phyloP scores from a whole-genome alignment of 2,329 filamentous ascomycete genomes.

The Botryotinia globosa region DNA sequence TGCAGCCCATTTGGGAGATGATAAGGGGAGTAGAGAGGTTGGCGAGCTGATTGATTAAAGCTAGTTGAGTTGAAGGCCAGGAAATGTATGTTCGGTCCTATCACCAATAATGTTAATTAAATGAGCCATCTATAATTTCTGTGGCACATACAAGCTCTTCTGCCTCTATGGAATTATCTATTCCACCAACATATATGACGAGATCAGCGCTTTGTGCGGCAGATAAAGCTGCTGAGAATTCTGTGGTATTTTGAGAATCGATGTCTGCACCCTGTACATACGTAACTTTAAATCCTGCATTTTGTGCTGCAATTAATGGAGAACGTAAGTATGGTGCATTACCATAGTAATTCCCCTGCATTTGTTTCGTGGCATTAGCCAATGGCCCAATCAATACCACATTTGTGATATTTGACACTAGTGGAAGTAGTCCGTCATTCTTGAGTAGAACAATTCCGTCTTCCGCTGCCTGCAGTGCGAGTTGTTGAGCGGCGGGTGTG shows the following conservation, averaged over 20 bases:
- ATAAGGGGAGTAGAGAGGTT: conserved; percentile 48
- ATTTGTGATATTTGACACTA: conserved; percentile 18
- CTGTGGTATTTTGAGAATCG: conserved; percentile 37
- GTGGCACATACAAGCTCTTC: conserved; percentile 40
- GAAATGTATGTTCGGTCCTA: conserved; percentile 49
- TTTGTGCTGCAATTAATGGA: conserved; percentile 47
- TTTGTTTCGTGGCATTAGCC: conserved; percentile 30
- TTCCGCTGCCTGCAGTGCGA: conserved; percentile 30
- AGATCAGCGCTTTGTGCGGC: conserved; percentile 47
- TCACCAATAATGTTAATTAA: not conserved
- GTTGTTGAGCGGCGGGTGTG: conserved; percentile 24
- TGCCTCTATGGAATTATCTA: conserved; percentile 51
- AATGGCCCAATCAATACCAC: conserved; percentile 31
- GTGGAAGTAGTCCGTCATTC: conserved; percentile 31
- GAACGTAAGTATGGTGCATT: conserved; percentile 27
- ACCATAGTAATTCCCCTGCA: conserved; percentile 33
- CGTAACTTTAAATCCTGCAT: conserved; percentile 27
- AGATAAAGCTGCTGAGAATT: conserved; percentile 37
- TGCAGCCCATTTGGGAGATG: conserved; percentile 51
- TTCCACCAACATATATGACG: conserved; percentile 54
- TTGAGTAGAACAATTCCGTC: conserved; percentile 33
- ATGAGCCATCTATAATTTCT: not conserved
- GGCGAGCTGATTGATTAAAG: conserved; percentile 49
- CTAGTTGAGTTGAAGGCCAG: conserved; percentile 52
- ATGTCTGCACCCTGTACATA: conserved; percentile 42